phyloP scores from a whole-genome alignment of 176 grass and related monocot genomes.

The Lolium multiflorum region DNA sequence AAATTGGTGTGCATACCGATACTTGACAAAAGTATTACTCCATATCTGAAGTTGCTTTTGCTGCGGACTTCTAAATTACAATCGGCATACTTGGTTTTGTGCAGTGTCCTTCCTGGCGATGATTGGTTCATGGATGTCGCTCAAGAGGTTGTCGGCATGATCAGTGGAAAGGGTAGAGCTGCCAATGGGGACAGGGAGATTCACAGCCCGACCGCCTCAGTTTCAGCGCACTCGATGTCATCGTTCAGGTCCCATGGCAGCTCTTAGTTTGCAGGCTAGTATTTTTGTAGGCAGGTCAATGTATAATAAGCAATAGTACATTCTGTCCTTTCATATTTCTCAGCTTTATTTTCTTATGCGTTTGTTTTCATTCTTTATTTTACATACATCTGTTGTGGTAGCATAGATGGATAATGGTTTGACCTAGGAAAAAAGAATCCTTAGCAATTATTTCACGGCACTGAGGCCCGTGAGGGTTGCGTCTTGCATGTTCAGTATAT shows the following conservation, averaged over 20 bases:
- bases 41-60: background rate
- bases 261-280: constrained; percentile 48
- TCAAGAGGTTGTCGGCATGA: constrained; percentile 61
- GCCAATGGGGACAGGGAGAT: constrained; percentile 82
- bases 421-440: constrained; percentile 39
- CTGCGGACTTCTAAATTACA: background rate
- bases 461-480: constrained; percentile 6
- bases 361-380: constrained; percentile 27
- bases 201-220: constrained; percentile 84
- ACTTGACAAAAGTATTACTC: constrained; percentile 1
- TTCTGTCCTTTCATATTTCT: constrained; percentile 34
- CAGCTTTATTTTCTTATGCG: background rate
- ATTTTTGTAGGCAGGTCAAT: constrained; percentile 30
- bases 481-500: constrained; percentile 21
- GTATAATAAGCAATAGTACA: constrained; percentile 61
- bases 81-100: constrained; percentile 35
- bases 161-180: constrained; percentile 68
- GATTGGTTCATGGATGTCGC: constrained; percentile 91
- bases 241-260: constrained; percentile 77
- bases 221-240: constrained; percentile 88
- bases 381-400: constrained; percentile 38
- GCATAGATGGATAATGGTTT: constrained; percentile 50
- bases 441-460: constrained; percentile 34
- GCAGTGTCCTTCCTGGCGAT: constrained; percentile 72
- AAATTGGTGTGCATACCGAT: background rate